These are phyloP conservation scores for Anthracocystis walkeri DNA, from an alignment of 1,284 basidiomycete species.

Conservation along the genomic window DNA sequence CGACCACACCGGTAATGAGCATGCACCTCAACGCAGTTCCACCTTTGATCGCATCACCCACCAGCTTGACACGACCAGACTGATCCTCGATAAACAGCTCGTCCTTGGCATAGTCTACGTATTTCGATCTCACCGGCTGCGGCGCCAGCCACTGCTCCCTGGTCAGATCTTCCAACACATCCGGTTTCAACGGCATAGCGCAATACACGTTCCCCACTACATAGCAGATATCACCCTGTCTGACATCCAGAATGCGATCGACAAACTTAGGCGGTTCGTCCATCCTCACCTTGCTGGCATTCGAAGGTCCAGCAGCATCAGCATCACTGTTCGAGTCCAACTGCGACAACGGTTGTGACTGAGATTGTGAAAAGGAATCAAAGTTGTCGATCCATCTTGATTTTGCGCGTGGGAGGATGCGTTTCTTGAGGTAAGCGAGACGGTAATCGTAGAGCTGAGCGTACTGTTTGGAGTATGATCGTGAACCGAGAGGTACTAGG, in stretches of 20 bases:
- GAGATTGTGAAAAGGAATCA: slow-evolving; percentile 27
- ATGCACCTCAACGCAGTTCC: slow-evolving; percentile 42
- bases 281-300: slow-evolving; percentile 12
- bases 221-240: slow-evolving; percentile 85
- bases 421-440: slow-evolving; percentile 63
- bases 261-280: slow-evolving; percentile 75
- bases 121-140: slow-evolving; percentile 72
- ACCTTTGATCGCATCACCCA: slow-evolving; percentile 75
- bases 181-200: slow-evolving; percentile 98
- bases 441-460: slow-evolving; percentile 68
- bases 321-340: slow-evolving; percentile 3
- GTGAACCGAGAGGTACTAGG: slow-evolving; percentile 54
- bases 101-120: slow-evolving; percentile 78
- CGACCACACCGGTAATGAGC: slow-evolving; percentile 75
- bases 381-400: slow-evolving; percentile 51
- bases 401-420: slow-evolving; percentile 53
- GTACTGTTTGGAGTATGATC: slow-evolving; percentile 63
- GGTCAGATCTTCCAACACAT: slow-evolving; percentile 92
- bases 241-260: slow-evolving; percentile 87
- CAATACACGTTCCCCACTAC: slow-evolving; percentile 95
- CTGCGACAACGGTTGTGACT: slow-evolving; percentile 31
- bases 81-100: slow-evolving; percentile 93
- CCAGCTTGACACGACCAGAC: slow-evolving; percentile 87
- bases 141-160: slow-evolving; percentile 92
- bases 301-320: slow-evolving; percentile 22